Base-by-base conservation (phyloP, 441 rosid genomes). In the Pelargonium fulgidum region DNA sequence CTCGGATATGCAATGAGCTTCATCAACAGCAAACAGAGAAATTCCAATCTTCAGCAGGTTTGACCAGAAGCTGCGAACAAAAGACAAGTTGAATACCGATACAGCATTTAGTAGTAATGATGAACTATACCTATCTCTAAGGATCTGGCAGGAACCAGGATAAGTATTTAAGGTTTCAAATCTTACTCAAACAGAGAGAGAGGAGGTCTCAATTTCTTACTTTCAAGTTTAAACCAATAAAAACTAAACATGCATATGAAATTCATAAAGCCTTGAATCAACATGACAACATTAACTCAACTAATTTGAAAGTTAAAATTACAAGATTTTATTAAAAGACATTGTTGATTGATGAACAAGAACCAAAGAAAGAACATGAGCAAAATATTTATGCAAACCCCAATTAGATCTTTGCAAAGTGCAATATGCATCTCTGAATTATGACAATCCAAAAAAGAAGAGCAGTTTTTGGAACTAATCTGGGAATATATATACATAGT, bases 1-100 rank as follows among this genome's bases (percentile, higher is more conserved):
- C 66, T 84, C 83, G 12, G 85, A 84, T 70, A 84, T 84, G 75
- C 87, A 84, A 71, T 84, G 87, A 56, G 87, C 83, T 78, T 84
- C 87, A 69, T 84, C 87, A 20, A 84, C 85, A 64, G 87, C 85
- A 69, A 84, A 52, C 59, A 84, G 68, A 72, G 81, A 81, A 39
- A 84, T 73, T 19, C 85, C 87, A 2, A 33, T 67, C 70, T 80
- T 77, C 9, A 78, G 76, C 82, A 84, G 73, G 11, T 78, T 72
- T 58, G 76, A 70, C 87, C 85, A 84, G 72, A 81, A 84, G 75
- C 83, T 84, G 65, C 68, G 64, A 65, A 65, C 10, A 68, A 14
- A 56, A 64, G 61, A 14, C 58, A 62, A 45, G 33, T 58, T 48
- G 33, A 58, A 58, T 58, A 58, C 22, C 63, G 17, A 58, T 58